These are phyloP conservation scores for Aureobasidium musti DNA, from an alignment of 2,329 filamentous ascomycete species.

Conservation along the genomic window DNA sequence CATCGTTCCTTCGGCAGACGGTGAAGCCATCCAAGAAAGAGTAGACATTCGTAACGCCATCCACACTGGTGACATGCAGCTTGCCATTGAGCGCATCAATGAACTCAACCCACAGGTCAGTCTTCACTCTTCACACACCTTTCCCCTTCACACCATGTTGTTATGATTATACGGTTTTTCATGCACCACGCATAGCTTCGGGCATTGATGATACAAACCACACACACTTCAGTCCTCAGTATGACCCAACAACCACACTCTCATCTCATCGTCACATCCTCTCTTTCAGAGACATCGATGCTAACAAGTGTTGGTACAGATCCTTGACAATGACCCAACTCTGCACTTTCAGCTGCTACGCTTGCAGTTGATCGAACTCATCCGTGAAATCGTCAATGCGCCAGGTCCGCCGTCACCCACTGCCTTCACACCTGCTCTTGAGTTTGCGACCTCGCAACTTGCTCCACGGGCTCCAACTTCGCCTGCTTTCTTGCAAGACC, in stretches of 20 bases:
- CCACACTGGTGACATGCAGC: constrained; percentile 79
- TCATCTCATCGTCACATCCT: constrained; percentile 9
- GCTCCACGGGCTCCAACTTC: constrained; percentile 84
- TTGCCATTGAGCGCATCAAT: constrained; percentile 83
- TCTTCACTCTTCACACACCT: constrained; percentile 29
- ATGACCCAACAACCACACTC: constrained; percentile 61
- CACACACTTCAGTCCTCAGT: constrained; percentile 79
- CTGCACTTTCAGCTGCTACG: constrained; percentile 89
- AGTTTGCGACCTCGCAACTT: constrained; percentile 84
- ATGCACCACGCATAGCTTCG: constrained; percentile 99
- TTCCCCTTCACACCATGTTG: constrained; percentile 43
- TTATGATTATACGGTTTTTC: constrained; percentile 94
- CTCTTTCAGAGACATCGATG: constrained; percentile 10
- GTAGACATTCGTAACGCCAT: constrained; percentile 85
- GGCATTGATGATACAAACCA: constrained; percentile 84
- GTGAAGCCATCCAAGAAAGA: constrained; percentile 70
- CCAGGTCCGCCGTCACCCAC: constrained; percentile 54
- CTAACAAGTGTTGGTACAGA: constrained; percentile 55
- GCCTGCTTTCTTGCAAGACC: constrained; percentile 75
- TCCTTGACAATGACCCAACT: constrained; percentile 78
- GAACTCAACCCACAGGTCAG: constrained; percentile 89
- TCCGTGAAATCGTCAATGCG: constrained; percentile 62
- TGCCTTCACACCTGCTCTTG: constrained; percentile 76
- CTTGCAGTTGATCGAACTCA: constrained; percentile 91
- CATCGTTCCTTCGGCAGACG: constrained; percentile 69